Percentiles rank a stretch among this genome's conserved stretches.
Evolutionary conservation across 208 protist genomes (phyloP).

Genomic region (Kentomonas sorsogonicus): DNA sequence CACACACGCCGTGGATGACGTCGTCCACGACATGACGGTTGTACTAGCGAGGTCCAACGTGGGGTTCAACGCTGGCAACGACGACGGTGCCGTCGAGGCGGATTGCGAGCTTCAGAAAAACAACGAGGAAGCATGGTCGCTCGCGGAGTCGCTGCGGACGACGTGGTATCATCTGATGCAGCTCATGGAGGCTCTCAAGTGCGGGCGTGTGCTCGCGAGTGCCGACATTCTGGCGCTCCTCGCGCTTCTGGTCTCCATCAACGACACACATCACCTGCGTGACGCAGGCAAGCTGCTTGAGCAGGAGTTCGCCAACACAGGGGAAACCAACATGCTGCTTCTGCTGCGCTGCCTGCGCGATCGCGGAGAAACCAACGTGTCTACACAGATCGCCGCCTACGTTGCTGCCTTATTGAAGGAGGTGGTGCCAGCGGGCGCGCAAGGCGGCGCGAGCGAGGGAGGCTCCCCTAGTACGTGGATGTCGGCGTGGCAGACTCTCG

Average conservation of each 20-base stretch:
- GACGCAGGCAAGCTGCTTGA: constrained; percentile 14
- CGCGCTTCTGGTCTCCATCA: constrained; percentile 38
- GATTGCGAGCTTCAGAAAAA: constrained; percentile 33
- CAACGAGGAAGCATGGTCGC: constrained; percentile 26
- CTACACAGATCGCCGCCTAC: not conserved
- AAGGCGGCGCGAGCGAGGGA: constrained; percentile 8
- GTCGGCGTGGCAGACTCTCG: constrained; percentile 41
- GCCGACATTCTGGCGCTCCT: constrained; percentile 43
- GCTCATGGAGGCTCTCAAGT: constrained; percentile 49
- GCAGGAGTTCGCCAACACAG: constrained; percentile 23
- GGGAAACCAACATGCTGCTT: too few species aligned
- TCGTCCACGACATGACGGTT: too few species aligned
- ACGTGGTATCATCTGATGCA: constrained; percentile 34
- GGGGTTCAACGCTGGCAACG: constrained; percentile 22
- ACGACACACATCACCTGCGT: constrained; percentile 16
- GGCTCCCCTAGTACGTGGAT: constrained; percentile 18
- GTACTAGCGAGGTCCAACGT: constrained; percentile 32
- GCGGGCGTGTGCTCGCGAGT: constrained; percentile 30
- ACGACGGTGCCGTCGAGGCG: constrained; percentile 14
- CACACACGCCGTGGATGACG: too few species aligned
- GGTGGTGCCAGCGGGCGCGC: not conserved
- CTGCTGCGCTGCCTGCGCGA: too few species aligned
- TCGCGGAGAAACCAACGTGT: too few species aligned
- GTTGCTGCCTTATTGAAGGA: too few species aligned
- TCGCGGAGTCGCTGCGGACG: constrained; percentile 44